A percentile compares a stretch with the other conserved stretches of the same genome.
Evolutionary conservation across 2,329 filamentous ascomycete species (phyloP).

Genomic region (Daldinia eschscholtzii): DNA sequence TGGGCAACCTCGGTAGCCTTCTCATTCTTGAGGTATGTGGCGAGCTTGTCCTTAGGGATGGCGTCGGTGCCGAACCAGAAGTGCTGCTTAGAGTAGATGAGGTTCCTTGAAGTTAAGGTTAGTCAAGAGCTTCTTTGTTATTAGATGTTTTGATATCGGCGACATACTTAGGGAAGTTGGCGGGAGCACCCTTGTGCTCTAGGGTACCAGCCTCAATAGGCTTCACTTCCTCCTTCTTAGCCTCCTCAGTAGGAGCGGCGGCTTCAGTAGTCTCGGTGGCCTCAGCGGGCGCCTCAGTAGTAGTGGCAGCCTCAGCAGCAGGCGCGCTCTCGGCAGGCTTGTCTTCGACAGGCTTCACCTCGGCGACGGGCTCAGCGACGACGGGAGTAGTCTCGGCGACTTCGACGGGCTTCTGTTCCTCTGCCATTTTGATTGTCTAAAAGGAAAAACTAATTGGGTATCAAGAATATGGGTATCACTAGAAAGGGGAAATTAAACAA

Average conservation of each 20-base stretch:
- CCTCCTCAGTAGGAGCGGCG: conserved; percentile 56
- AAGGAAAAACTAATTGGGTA: conserved; percentile 55
- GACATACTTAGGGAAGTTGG: conserved; percentile 86
- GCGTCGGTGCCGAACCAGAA: conserved; percentile 87
- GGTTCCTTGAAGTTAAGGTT: conserved; percentile 69
- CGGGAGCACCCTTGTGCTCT: conserved; percentile 88
- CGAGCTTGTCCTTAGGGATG: conserved; percentile 79
- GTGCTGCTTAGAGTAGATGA: conserved; percentile 92
- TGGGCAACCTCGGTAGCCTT: conserved; percentile 82
- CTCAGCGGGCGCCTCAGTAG: conserved; percentile 58
- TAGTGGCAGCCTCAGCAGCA: conserved; percentile 57
- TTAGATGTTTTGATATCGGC: neutral
- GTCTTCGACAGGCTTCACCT: conserved; percentile 48
- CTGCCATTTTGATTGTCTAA: conserved; percentile 73
- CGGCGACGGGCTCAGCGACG: conserved; percentile 55
- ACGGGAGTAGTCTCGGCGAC: conserved; percentile 64
- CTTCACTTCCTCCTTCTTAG: conserved; percentile 67
- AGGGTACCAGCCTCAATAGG: conserved; percentile 86
- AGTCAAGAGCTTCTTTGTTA: neutral
- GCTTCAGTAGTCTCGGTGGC: conserved; percentile 56
- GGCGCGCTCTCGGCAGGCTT: conserved; percentile 55
- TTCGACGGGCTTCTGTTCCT: conserved; percentile 77
- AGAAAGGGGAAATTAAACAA: conserved; percentile 59
- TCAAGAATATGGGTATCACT: conserved; percentile 64
- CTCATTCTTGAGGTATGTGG: conserved; percentile 85